A percentile compares a stretch with the other conserved stretches of the same genome.
phyloP scores from a whole-genome alignment of 1,284 basidiomycete genomes.

The Irpex rosettiformis region DNA sequence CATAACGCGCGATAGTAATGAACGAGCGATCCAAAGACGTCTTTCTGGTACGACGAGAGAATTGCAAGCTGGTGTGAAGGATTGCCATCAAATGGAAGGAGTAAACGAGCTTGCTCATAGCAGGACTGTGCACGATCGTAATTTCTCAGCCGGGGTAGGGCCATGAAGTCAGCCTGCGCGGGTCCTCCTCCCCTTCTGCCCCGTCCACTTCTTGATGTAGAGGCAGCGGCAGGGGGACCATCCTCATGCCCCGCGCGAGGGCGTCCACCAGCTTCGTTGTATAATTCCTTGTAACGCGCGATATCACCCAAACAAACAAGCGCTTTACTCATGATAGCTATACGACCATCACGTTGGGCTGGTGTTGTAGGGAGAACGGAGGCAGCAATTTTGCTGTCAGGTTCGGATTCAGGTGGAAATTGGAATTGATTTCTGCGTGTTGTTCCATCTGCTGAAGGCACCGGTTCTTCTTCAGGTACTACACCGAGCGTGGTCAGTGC shows the following conservation, averaged over 20 bases:
- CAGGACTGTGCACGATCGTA: slow-evolving; percentile 76
- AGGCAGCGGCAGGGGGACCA: slow-evolving; percentile 29
- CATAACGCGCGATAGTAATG: slow-evolving; percentile 93
- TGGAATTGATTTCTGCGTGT: slow-evolving; percentile 47
- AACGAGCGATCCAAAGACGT: slow-evolving; percentile 78
- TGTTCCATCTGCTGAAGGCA: slow-evolving; percentile 12
- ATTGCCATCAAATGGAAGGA: slow-evolving; percentile 83
- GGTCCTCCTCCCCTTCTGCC: slow-evolving; percentile 40
- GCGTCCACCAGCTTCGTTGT: slow-evolving; percentile 68
- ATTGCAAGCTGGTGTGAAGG: slow-evolving; percentile 96
- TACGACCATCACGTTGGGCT: slow-evolving; percentile 56
- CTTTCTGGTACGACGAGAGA: slow-evolving; percentile 79
- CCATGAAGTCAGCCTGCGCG: slow-evolving; percentile 32
- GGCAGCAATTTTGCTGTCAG: slow-evolving; percentile 21
- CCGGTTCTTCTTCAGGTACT: slow-evolving; percentile 29
- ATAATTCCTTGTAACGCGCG: slow-evolving; percentile 89
- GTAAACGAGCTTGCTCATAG: slow-evolving; percentile 80
- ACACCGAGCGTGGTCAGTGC: slow-evolving; percentile 59
- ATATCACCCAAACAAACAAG: slow-evolving; percentile 93
- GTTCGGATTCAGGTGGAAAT: slow-evolving; percentile 48
- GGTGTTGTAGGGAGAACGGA: slow-evolving; percentile 38
- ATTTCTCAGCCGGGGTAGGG: slow-evolving; percentile 48
- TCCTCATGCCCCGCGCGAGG: slow-evolving; percentile 66
- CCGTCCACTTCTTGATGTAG: slow-evolving; percentile 39
- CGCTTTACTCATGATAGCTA: slow-evolving; percentile 81